Conservation (phyloP, 257 asterid genomes). For the Gardenia jasminoides region DNA sequence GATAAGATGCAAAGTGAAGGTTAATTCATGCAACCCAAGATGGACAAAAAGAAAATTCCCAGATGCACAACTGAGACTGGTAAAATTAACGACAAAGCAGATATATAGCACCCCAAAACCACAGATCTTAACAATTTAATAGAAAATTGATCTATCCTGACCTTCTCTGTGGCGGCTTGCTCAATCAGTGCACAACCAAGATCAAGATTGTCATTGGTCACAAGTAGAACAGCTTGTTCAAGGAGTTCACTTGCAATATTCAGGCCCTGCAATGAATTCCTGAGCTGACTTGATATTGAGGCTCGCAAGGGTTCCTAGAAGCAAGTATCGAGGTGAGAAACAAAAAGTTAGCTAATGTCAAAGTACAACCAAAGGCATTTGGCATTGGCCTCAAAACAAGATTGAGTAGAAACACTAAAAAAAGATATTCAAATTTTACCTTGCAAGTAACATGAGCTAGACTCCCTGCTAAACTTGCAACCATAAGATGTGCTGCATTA, state of each 20-base stretch:
- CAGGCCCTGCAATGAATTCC: slow-evolving; percentile 71
- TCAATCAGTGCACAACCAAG: slow-evolving; percentile 98
- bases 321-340: not conserved
- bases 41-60: not conserved
- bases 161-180: slow-evolving; percentile 99
- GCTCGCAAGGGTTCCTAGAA: slow-evolving; percentile 88
- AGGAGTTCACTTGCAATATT: slow-evolving; percentile 56
- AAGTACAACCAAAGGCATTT: not conserved
- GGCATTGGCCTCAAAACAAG: slow-evolving; percentile 2
- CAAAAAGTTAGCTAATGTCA: not conserved
- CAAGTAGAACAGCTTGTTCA: slow-evolving; percentile 83
- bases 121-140: not conserved
- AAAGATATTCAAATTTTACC: slow-evolving; percentile 41
- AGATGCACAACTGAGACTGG: not conserved
- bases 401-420: slow-evolving; percentile 1
- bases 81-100: not conserved
- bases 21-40: not conserved
- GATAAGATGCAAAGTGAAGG: not conserved
- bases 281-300: slow-evolving; percentile 78
- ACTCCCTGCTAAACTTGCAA: slow-evolving; percentile 97
- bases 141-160: slow-evolving; percentile 19
- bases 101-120: not conserved
- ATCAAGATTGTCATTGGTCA: slow-evolving; percentile 93
- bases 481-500: slow-evolving; percentile 98
- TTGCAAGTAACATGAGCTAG: slow-evolving; percentile 99